Evolutionary conservation across 148 eudicot genomes (phyloP).

Genomic region (Rhododendron henanense): DNA sequence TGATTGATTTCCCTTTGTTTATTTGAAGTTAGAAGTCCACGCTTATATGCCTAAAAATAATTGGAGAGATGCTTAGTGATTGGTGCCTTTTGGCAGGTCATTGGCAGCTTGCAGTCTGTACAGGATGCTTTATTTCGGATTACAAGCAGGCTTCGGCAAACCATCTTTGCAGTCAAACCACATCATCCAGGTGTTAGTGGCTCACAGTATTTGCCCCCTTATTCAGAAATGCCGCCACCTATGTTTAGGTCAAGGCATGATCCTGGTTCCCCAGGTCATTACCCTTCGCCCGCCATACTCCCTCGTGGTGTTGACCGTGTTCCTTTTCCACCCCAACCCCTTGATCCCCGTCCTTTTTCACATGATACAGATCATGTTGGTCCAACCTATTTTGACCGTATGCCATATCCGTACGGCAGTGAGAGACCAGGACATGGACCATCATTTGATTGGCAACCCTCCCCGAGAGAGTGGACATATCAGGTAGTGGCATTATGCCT

Average conservation of each 20-base stretch:
- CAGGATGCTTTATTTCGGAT: constrained; percentile 60
- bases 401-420: constrained; percentile 27
- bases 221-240: constrained; percentile 45
- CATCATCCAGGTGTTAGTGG: constrained; percentile 26
- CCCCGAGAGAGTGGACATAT: constrained; percentile 41
- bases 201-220: constrained; percentile 26
- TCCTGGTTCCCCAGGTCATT: constrained; percentile 47
- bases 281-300: constrained; percentile 37
- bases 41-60: background rate
- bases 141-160: constrained; percentile 56
- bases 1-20: background rate
- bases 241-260: constrained; percentile 49
- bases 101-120: constrained; percentile 53
- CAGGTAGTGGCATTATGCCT: constrained; percentile 12
- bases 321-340: constrained; percentile 25
- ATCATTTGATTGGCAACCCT: constrained; percentile 33
- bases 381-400: constrained; percentile 27
- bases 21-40: background rate
- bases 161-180: constrained; percentile 31
- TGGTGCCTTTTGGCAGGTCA: constrained; percentile 28
- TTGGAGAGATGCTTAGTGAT: background rate
- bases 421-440: constrained; percentile 43
- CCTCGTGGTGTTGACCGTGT: constrained; percentile 29
- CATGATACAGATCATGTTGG: constrained; percentile 33
- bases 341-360: constrained; percentile 27